phyloP scores from a whole-genome alignment of 1,284 basidiomycete species.

The Neonothopanus nambi region DNA sequence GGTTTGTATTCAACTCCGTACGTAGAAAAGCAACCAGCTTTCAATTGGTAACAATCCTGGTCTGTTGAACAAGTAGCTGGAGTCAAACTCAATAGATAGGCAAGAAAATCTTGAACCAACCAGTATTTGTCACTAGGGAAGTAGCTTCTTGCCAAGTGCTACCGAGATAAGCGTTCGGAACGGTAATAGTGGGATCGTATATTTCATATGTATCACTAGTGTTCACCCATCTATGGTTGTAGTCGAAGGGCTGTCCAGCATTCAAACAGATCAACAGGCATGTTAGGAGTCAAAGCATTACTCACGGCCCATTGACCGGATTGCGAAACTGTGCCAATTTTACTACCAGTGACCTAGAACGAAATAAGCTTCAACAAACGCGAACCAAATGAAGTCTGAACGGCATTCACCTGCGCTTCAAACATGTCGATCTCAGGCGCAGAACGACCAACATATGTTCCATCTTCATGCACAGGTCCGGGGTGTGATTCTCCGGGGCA shows the following conservation, averaged over 20 bases:
- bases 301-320: conserved; percentile 68
- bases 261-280: conserved; percentile 43
- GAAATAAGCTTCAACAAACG: conserved; percentile 12
- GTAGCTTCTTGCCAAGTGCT: conserved; percentile 63
- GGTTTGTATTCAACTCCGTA: conserved; percentile 21
- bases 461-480: conserved; percentile 59
- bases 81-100: neutral
- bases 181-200: conserved; percentile 45
- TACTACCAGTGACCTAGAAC: conserved; percentile 27
- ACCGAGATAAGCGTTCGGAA: conserved; percentile 55
- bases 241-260: conserved; percentile 47
- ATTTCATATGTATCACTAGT: conserved; percentile 48
- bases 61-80: conserved; percentile 11
- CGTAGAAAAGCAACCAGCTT: conserved; percentile 13
- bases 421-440: conserved; percentile 82
- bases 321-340: conserved; percentile 52
- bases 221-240: conserved; percentile 49
- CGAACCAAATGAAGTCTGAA: too few relatives aligned
- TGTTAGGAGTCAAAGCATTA: conserved; percentile 13
- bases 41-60: conserved; percentile 18
- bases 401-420: conserved; percentile 56
- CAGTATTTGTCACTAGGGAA: conserved; percentile 44
- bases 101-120: conserved; percentile 28
- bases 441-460: conserved; percentile 69
- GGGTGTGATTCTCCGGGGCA: conserved; percentile 58